Evolutionary conservation across 805 yeast species (phyloP), one percentile per base, ranked within the genome.

Genomic region (Jamesozyma piceae): DNA sequence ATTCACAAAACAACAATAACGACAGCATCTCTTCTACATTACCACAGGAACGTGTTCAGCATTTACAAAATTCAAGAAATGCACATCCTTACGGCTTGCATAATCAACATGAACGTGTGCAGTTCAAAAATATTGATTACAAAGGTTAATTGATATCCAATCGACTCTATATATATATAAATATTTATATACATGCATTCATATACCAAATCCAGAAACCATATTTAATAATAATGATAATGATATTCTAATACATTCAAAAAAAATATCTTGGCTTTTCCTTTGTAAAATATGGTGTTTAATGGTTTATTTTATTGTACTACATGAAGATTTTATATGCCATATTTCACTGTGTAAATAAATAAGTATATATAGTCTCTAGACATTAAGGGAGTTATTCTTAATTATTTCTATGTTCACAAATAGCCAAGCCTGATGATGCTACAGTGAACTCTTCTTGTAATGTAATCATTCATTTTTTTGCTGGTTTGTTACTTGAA

Each of bases 51-150:
- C 28, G 11, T 24, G 11, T 24, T 11, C 28, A 24, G 28, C 28
- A 24, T 24, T 8, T 24, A 11, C 28, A 24, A 11, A 11, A 11
- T 11, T 8, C 28, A 24, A 6, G 11, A 11, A 24, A 24, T 11
- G 10, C 28, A 24, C 28, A 24, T 11, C 6, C 11, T 6, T 24
- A 24, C 11, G 28, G 10, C 28, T 8, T 24, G 28, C 28, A 24
- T 24, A 11, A 11, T 39, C 45, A 39, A 34, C 24, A n/a, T 10
- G 32, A 29, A 33, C 49, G 47, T 27, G 53, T 55, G 28, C 52
- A 50, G 26, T 55, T 55, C 35, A 55, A 55, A 40, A 50, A 55
- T 41, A 49, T 55, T 9, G 54, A 52, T 38, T 55, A 49, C 44
- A 53, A 51, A 32, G 44, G 49, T 41, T 44, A 43, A 34, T 22